phyloP scores from a whole-genome alignment of 306 rosid genomes.

The Clitoria ternatea region DNA sequence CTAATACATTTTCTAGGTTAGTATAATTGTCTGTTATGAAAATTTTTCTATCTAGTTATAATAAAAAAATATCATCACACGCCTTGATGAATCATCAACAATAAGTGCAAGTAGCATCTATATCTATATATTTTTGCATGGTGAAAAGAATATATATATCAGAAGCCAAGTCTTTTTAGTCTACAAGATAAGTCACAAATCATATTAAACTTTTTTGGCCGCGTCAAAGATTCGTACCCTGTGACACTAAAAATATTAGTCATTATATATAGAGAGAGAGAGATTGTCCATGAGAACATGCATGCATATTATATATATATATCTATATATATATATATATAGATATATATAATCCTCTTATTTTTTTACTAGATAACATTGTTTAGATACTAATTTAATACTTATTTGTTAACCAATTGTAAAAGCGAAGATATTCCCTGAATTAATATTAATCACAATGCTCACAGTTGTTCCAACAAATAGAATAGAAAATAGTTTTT shows the following conservation, averaged over 20 bases:
- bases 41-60: not conserved
- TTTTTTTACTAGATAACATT: too few relatives aligned
- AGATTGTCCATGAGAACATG: too few relatives aligned
- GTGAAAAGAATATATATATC: not conserved
- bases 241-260: too few relatives aligned
- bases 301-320: not conserved
- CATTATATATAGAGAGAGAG: too few relatives aligned
- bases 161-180: not conserved
- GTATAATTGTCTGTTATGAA: not conserved
- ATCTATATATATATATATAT: not conserved
- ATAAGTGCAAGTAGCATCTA: not conserved
- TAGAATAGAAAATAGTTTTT: too few relatives aligned
- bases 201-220: not conserved
- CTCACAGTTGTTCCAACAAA: too few relatives aligned
- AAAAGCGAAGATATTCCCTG: too few relatives aligned
- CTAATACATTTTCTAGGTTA: not conserved
- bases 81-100: not conserved
- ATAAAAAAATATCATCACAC: not conserved
- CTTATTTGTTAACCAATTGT: too few relatives aligned
- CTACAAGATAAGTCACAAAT: constrained; percentile 6
- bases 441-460: too few relatives aligned
- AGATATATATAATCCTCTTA: too few relatives aligned
- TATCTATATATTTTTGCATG: not conserved
- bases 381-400: too few relatives aligned
- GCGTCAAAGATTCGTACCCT: constrained; percentile 15